Percentiles rank a stretch among this genome's conserved stretches.
These are phyloP conservation scores for Trichosporon sp. DNA, from an alignment of 1,284 basidiomycete species.

Conservation along the genomic window DNA sequence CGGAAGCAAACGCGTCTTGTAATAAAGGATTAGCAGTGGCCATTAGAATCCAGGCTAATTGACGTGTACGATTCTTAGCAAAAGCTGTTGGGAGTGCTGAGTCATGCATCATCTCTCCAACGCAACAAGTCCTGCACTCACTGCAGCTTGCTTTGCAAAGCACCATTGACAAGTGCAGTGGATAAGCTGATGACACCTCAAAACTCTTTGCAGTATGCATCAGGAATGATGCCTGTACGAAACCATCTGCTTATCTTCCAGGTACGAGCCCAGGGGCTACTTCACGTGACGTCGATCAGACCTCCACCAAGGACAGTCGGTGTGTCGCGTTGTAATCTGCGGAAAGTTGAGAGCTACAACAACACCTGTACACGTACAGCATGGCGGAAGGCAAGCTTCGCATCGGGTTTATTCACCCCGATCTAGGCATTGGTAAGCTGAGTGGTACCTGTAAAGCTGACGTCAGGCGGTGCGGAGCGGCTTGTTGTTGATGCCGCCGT, in stretches of 20 bases:
- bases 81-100: background rate
- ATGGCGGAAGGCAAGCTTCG: constrained; percentile 49
- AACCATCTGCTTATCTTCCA: background rate
- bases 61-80: background rate
- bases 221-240: too few relatives aligned
- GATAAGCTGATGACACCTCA: too few relatives aligned
- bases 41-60: background rate
- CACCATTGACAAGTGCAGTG: too few relatives aligned
- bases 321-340: background rate
- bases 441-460: background rate
- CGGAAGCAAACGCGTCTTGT: constrained; percentile 14
- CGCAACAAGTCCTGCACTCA: too few relatives aligned
- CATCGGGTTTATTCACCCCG: constrained; percentile 90
- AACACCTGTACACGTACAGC: constrained; percentile 16
- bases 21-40: background rate
- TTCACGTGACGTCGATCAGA: constrained; percentile 14
- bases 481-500: constrained; percentile 95
- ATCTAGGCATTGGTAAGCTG: constrained; percentile 83
- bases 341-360: background rate
- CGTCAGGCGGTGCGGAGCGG: constrained; percentile 85
- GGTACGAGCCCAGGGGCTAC: background rate
- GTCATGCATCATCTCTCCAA: background rate
- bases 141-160: too few relatives aligned
- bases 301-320: background rate
- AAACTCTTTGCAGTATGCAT: too few relatives aligned